These are phyloP conservation scores for Fusarium secorum DNA, from an alignment of 2,329 filamentous ascomycete species.

Conservation along the genomic window DNA sequence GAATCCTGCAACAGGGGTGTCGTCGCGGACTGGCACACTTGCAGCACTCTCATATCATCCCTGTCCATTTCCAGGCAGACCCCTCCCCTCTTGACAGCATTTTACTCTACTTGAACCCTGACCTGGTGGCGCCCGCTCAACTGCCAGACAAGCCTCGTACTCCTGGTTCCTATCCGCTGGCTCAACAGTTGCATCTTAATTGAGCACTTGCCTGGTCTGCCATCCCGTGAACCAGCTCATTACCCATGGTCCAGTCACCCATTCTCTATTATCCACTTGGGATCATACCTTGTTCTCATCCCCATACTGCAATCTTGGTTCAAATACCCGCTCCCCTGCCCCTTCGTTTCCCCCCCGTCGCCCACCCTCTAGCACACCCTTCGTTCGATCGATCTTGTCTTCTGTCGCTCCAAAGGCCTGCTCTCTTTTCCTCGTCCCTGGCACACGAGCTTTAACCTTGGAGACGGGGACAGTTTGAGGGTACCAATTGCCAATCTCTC, in stretches of 20 bases:
- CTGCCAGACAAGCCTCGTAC: constrained; percentile 40
- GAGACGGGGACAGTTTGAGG: constrained; percentile 27
- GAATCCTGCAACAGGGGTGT: constrained; percentile 36
- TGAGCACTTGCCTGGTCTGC: constrained; percentile 34
- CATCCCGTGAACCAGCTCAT: constrained; percentile 45
- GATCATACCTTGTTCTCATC: constrained; percentile 46
- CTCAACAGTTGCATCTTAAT: constrained; percentile 25
- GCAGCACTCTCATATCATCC: constrained; percentile 35
- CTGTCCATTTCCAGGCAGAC: constrained; percentile 30
- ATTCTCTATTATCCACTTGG: constrained; percentile 46
- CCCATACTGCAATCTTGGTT: constrained; percentile 44
- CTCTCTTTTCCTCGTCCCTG: constrained; percentile 30
- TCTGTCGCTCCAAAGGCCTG: constrained; percentile 39
- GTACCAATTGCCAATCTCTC: constrained; percentile 19
- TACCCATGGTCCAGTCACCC: constrained; percentile 37
- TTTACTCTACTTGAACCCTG: constrained; percentile 26
- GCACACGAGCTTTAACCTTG: constrained; percentile 32
- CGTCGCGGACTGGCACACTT: constrained; percentile 30
- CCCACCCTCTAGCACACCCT: constrained; percentile 40
- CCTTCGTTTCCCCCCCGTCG: constrained; percentile 45
- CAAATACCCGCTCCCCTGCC: constrained; percentile 48
- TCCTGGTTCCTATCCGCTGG: constrained; percentile 38
- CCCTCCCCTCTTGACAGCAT: constrained; percentile 12
- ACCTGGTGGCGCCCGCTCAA: constrained; percentile 29
- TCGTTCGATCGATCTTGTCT: constrained; percentile 43